Conservation (phyloP, 345 rosid genomes). For the Pistacia vera region DNA sequence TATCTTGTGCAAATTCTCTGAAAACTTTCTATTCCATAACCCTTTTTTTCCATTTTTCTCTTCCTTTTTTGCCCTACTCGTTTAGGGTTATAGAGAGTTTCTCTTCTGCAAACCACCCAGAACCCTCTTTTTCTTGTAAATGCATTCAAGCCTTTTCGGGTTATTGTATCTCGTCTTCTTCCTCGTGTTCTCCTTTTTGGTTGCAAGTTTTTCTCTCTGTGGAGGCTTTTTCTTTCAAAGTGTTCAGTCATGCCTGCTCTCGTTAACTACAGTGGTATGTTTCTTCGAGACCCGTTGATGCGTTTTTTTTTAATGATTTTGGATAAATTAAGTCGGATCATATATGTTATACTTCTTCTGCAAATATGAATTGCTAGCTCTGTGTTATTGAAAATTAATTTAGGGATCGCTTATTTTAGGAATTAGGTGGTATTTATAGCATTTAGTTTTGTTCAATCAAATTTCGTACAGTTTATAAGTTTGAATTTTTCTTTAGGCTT, state of each 20-base stretch:
- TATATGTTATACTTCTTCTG: background rate
- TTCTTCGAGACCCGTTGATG: background rate
- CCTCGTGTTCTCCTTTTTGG: conserved; percentile 13
- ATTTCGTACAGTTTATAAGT: background rate
- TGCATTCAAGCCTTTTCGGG: conserved; percentile 42
- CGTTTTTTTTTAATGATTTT: too few species aligned
- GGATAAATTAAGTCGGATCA: background rate
- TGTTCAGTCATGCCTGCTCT: conserved; percentile 62
- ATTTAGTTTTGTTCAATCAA: background rate
- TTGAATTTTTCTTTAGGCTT: background rate
- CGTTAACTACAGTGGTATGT: conserved; percentile 59
- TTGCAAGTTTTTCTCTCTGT: conserved; percentile 16
- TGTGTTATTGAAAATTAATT: background rate
- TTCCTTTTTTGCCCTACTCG: conserved; percentile 52
- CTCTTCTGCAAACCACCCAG: background rate
- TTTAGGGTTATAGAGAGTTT: conserved; percentile 42
- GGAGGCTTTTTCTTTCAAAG: conserved; percentile 24
- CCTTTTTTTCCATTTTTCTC: background rate
- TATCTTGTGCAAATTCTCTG: background rate
- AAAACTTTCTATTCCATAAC: background rate
- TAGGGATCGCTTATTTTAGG: background rate
- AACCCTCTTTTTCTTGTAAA: conserved; percentile 2
- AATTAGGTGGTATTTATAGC: background rate
- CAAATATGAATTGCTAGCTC: background rate
- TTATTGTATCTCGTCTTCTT: conserved; percentile 15